These are phyloP conservation scores for Thalia dealbata DNA, from an alignment of 176 grass and related monocot genomes.

Conservation along the genomic window DNA sequence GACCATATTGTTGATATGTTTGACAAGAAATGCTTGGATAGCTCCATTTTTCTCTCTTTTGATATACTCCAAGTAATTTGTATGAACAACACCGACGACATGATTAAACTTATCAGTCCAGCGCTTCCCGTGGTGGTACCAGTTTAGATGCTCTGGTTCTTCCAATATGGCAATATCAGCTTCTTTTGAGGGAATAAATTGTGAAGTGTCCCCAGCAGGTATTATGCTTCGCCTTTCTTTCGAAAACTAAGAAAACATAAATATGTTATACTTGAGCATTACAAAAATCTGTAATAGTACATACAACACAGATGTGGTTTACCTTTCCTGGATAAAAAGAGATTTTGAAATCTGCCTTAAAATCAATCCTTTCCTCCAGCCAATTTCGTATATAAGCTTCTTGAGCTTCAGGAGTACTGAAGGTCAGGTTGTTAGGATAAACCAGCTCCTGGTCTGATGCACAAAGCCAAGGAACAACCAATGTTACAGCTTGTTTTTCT, in stretches of 20 bases:
- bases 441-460: conserved; percentile 83
- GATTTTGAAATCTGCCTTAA: conserved; percentile 85
- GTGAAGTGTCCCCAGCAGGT: conserved; percentile 79
- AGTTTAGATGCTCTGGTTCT: conserved; percentile 92
- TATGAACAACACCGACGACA: conserved; percentile 87
- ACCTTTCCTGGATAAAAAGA: conserved; percentile 98
- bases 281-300: not conserved
- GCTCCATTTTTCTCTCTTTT: conserved; percentile 89
- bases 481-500: conserved; percentile 59
- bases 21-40: conserved; percentile 84
- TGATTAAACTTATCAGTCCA: conserved; percentile 96
- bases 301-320: not conserved
- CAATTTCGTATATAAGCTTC: conserved; percentile 75
- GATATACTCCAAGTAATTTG: conserved; percentile 92
- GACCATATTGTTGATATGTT: conserved; percentile 83
- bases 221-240: conserved; percentile 93
- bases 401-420: conserved; percentile 70
- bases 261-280: not conserved
- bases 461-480: conserved; percentile 93
- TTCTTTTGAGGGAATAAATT: conserved; percentile 70
- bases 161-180: conserved; percentile 89
- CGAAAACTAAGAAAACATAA: conserved; percentile 45
- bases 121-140: conserved; percentile 94
- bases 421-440: conserved; percentile 81
- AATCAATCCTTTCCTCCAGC: conserved; percentile 87